Evolutionary conservation across 139 green algal species (phyloP), one percentile per base, ranked within the genome.

Genomic region (Chlamydomonas asymmetrica): DNA sequence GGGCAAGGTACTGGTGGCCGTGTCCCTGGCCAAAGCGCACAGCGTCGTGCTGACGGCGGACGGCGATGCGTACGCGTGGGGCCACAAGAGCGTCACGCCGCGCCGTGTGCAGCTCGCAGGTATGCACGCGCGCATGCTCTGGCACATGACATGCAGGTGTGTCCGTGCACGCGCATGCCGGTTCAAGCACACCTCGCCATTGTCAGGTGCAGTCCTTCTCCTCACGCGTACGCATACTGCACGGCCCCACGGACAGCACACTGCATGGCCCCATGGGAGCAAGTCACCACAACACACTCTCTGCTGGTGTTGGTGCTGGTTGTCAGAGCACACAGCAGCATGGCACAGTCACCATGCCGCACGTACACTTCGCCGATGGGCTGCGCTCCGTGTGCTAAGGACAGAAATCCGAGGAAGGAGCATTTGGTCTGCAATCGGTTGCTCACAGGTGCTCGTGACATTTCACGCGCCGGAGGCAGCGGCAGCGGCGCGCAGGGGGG

Each of bases 11-110:
- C 71, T 98, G 68, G 52, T 84, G 23, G 81, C 76, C 0, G 83
- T 95, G 22, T 88, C 91, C 5, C 86, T 90, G 10, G 91, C 94
- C 43, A 98, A 98, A 87, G 86, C 90, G 5, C 95, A 98, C 85
- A 96, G 90, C 1, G 74, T 97, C 32, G 91, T 84, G 48, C 80
- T 97, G 48, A 94, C 86, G 0, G 70, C 80, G 0, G 82, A 88
- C 5, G 95, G 95, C 0, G 94, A 97, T 41, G 82, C 94, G 10
- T 94, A 74, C 64, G 89, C 88, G 0, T 98, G 93, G 92, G 95
- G 95, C 10, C 92, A 97, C 73, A 75, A 82, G 27, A 62, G 82
- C 0, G 92, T 96, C 39, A 91, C 84, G 13, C 88, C 45, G 66
- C 70, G 75, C 22, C 65, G 71, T 5, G 50, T 86, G 63, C 43